Conservation (phyloP, 1,284 basidiomycete genomes). For the Paramarasmius palmivorus region DNA sequence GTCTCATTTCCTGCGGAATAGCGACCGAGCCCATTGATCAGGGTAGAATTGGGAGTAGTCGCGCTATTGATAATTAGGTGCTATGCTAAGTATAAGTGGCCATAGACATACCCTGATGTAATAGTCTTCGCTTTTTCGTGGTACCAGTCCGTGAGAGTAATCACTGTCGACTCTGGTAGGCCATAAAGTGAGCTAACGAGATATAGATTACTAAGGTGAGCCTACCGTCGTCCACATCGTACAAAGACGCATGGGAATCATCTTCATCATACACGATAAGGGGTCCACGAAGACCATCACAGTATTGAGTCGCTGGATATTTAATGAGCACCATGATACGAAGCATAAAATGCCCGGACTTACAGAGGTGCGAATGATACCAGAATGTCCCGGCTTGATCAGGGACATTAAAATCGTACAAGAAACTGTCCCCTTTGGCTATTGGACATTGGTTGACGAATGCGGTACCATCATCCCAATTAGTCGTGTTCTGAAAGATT, state of each 20-base stretch:
- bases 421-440: slow-evolving; percentile 29
- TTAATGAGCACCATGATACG: not conserved
- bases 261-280: slow-evolving; percentile 47
- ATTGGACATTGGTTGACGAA: slow-evolving; percentile 44
- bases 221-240: slow-evolving; percentile 47
- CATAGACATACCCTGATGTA: not conserved
- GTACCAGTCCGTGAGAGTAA: slow-evolving; percentile 35
- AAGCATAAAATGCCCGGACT: slow-evolving; percentile 15
- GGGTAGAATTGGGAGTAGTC: slow-evolving; percentile 37
- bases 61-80: not conserved
- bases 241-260: slow-evolving; percentile 41
- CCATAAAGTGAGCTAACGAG: not conserved
- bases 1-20: slow-evolving; percentile 23
- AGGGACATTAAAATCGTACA: slow-evolving; percentile 31
- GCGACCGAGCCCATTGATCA: too few species aligned
- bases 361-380: slow-evolving; percentile 44
- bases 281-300: slow-evolving; percentile 47
- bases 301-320: slow-evolving; percentile 31
- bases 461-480: slow-evolving; percentile 33
- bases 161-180: slow-evolving; percentile 25
- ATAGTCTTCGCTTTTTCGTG: slow-evolving; percentile 15
- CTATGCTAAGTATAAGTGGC: not conserved
- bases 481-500: too few species aligned
- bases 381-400: slow-evolving; percentile 43
- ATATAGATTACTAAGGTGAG: not conserved